Base-by-base conservation (phyloP, 1,284 basidiomycete genomes). In the Ganoderma leucocontextum region DNA sequence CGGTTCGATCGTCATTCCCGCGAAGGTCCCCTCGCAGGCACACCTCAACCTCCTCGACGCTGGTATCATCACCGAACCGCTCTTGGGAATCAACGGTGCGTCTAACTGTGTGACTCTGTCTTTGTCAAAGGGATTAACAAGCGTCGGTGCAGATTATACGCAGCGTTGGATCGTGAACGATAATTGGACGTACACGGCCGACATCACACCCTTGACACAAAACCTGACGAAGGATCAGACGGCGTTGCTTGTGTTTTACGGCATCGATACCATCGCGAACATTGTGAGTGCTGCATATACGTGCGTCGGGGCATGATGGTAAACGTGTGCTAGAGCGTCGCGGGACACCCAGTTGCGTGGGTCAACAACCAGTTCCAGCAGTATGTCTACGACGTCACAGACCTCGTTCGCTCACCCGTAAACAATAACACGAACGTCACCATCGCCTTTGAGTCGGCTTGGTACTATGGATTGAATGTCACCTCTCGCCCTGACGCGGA, bases 161-260 rank as follows among this genome's bases (percentile, higher is more conserved):
- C 80, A 87, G 72, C 81, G 89, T 69, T 89, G 88, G 88, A 81
- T 90, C 55, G 82, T 83, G 22, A 79, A 86, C 53, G 88, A 90
- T 66, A 86, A 85, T 62, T 90, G 89, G 87, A 89, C 86, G 0
- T 89, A 89, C 72, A 88, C 86, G 0, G 87, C 88, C 0, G 85
- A 87, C 69, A 72, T 90, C 41, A 73, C 80, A 0, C 84, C 87
- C 5, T 81, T 87, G 62, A 75, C 79, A 4, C 65, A 76, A 65
- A 64, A 64, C 19, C 17, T 77, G 38, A 73, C 74, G 33, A 52
- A 75, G 41, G 62, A 72, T 17, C 47, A 75, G 9, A 76, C 80
- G 33, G 80, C 83, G 1, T 76, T 88, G 35, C 79, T 90, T n/a
- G 82, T 88, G 17, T 89, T 90, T 75, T 84, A 88, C 63, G 88